phyloP scores from a whole-genome alignment of 2,329 filamentous ascomycete genomes.

The Coniochaeta sp. region DNA sequence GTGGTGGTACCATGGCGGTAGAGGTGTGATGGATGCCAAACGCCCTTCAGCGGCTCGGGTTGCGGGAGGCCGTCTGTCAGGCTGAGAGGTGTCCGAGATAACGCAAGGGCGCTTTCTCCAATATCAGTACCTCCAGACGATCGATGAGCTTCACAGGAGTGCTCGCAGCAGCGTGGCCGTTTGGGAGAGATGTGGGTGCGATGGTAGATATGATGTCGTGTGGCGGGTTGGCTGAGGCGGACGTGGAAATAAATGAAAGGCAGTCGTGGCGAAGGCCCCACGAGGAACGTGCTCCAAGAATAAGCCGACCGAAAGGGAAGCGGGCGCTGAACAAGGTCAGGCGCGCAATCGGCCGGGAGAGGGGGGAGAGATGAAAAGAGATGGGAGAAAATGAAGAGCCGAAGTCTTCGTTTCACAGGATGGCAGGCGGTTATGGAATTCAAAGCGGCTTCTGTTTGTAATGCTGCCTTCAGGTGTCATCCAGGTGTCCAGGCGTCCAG shows the following conservation, averaged over 20 bases:
- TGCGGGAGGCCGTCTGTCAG: neutral
- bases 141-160: neutral
- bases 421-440: neutral
- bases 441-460: neutral
- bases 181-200: neutral
- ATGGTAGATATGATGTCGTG: neutral
- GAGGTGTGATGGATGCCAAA: constrained; percentile 6
- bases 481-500: neutral
- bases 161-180: neutral
- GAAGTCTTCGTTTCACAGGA: neutral
- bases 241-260: neutral
- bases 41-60: neutral
- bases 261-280: neutral
- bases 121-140: neutral
- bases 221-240: neutral
- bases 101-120: neutral
- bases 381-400: neutral
- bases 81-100: neutral
- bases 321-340: neutral
- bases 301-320: neutral
- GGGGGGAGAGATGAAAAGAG: neutral
- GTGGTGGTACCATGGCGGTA: constrained; percentile 13
- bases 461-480: neutral
- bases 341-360: neutral
- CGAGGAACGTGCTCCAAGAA: neutral